phyloP scores from a whole-genome alignment of 1,284 basidiomycete genomes.

The Coriolopsis trogii region DNA sequence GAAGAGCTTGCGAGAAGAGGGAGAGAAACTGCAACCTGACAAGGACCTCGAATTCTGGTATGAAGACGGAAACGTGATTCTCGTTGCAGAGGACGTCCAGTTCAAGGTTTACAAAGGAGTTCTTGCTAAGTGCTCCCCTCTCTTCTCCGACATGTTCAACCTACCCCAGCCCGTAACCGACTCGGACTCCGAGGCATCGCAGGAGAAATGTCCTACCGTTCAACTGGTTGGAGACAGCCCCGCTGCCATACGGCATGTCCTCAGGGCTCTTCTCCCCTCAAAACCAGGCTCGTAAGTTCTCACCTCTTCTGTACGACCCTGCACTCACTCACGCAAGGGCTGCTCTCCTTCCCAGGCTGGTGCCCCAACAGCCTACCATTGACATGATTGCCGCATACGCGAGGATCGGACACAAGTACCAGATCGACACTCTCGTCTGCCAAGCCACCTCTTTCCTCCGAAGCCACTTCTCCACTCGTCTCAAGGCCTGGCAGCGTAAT shows the following conservation, averaged over 20 bases:
- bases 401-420: not conserved
- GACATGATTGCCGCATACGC: not conserved
- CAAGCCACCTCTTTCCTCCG: not conserved
- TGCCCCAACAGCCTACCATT: not conserved
- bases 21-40: too few relatives aligned
- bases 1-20: too few relatives aligned
- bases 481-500: not conserved
- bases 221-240: too few relatives aligned
- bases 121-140: slow-evolving; percentile 10
- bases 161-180: too few relatives aligned
- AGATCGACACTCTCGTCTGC: not conserved
- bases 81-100: slow-evolving; percentile 7
- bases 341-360: too few relatives aligned
- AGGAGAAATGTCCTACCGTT: too few relatives aligned
- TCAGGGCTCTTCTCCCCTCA: too few relatives aligned
- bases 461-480: not conserved
- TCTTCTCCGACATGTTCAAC: slow-evolving; percentile 10
- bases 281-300: too few relatives aligned
- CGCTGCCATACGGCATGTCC: too few relatives aligned
- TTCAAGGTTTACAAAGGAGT: slow-evolving; percentile 11
- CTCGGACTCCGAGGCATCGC: too few relatives aligned
- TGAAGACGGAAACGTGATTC: slow-evolving; percentile 11
- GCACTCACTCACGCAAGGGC: too few relatives aligned
- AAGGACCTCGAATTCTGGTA: slow-evolving; percentile 19
- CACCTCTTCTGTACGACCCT: too few relatives aligned